These are phyloP conservation scores for Rubroboletus pulcherrimus DNA, from an alignment of 768 basidiomycete species.

Conservation along the genomic window DNA sequence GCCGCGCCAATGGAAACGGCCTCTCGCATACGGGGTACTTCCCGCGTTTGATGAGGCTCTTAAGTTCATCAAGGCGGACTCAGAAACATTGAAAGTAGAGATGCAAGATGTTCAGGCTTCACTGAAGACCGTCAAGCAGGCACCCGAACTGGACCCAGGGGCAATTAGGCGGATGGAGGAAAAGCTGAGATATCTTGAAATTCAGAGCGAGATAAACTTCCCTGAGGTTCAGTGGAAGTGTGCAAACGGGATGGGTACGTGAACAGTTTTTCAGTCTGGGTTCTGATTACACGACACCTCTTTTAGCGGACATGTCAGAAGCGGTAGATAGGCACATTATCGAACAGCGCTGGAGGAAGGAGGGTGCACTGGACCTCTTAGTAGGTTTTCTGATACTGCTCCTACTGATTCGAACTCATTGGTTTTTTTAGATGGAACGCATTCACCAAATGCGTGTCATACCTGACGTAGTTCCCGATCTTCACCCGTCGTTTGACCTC, in stretches of 20 bases:
- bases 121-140: conserved; percentile 21
- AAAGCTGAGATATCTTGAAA: conserved; percentile 58
- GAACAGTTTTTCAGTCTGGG: not conserved
- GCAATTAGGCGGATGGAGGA: conserved; percentile 44
- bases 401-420: not conserved
- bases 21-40: conserved; percentile 57
- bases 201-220: conserved; percentile 82
- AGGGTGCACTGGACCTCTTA: conserved; percentile 79
- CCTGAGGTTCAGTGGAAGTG: conserved; percentile 79
- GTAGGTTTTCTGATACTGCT: conserved; percentile 33
- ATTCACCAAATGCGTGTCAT: conserved; percentile 87
- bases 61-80: conserved; percentile 62
- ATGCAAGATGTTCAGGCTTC: conserved; percentile 20
- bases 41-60: conserved; percentile 87
- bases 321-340: conserved; percentile 73
- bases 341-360: conserved; percentile 82
- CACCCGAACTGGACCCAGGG: conserved; percentile 30
- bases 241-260: conserved; percentile 72
- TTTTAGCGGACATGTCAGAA: conserved; percentile 61
- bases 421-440: conserved; percentile 74
- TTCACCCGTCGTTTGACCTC: conserved; percentile 74
- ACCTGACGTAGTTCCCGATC: conserved; percentile 74
- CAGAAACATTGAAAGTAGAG: conserved; percentile 39
- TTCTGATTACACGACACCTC: not conserved
- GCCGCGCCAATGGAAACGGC: conserved; percentile 62